Conservation (phyloP, 192 early-diverging fungal species). For the Coemansia sp. region DNA sequence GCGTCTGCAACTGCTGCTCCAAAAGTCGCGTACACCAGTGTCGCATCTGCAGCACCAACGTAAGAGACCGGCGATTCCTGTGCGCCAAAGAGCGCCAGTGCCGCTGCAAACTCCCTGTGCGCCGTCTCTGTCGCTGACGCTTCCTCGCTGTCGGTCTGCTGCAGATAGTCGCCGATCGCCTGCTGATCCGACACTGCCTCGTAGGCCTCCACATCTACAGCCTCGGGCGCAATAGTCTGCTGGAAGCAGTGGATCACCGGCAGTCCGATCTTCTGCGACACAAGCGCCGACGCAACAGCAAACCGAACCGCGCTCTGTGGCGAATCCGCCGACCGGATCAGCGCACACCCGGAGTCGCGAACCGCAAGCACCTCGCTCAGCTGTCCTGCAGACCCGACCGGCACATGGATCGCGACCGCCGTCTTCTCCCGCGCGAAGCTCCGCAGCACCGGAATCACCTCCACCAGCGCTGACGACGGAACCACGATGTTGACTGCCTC, state of each 20-base stretch:
- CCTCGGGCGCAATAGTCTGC: neutral
- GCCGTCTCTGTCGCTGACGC: neutral
- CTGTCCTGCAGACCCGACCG: constrained; percentile 28
- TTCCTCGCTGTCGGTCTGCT: constrained; percentile 10
- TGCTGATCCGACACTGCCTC: constrained; percentile 36
- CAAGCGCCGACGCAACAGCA: constrained; percentile 76
- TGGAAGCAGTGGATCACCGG: constrained; percentile 71
- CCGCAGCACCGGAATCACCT: constrained; percentile 47
- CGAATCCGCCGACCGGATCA: constrained; percentile 68
- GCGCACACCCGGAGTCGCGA: constrained; percentile 73
- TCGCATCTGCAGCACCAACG: constrained; percentile 57
- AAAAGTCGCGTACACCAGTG: constrained; percentile 75
- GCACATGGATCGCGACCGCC: constrained; percentile 37
- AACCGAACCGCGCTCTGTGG: constrained; percentile 83
- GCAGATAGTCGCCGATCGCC: constrained; percentile 50
- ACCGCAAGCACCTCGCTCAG: constrained; percentile 68
- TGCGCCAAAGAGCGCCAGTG: constrained; percentile 27
- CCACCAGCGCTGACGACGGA: constrained; percentile 19
- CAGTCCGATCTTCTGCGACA: constrained; percentile 58
- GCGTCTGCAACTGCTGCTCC: constrained; percentile 12
- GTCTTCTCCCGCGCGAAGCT: constrained; percentile 24
- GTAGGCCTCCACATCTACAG: constrained; percentile 37
- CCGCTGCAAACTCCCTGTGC: constrained; percentile 16
- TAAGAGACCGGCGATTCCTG: constrained; percentile 21
- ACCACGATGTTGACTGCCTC: constrained; percentile 17